phyloP scores from a whole-genome alignment of 768 basidiomycete genomes.

The Tricholoma sp. region DNA sequence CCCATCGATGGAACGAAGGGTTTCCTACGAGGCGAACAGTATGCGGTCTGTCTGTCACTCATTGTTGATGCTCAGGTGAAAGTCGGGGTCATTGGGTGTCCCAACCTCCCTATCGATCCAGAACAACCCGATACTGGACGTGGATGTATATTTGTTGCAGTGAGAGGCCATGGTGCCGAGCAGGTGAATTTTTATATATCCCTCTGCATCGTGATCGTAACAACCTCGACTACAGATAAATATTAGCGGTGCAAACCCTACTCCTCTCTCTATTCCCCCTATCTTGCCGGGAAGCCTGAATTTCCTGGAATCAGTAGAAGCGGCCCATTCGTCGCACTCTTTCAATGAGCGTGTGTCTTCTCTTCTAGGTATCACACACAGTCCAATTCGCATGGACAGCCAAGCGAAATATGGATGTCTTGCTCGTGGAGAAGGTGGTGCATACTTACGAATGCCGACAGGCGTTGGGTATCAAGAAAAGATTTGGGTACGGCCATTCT shows the following conservation, averaged over 20 bases:
- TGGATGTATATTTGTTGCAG: constrained; percentile 83
- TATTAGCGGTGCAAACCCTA: constrained; percentile 44
- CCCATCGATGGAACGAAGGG: constrained; percentile 94
- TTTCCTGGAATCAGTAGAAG: constrained; percentile 91
- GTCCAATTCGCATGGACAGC: constrained; percentile 85
- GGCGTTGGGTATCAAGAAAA: constrained; percentile 82
- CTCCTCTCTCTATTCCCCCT: constrained; percentile 48
- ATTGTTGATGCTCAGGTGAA: constrained; percentile 74
- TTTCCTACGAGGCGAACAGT: constrained; percentile 88
- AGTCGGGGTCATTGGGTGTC: constrained; percentile 87
- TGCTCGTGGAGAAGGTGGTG: constrained; percentile 78
- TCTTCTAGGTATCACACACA: constrained; percentile 57
- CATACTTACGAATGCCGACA: constrained; percentile 77
- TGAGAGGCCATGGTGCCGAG: constrained; percentile 80
- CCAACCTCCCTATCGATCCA: constrained; percentile 70
- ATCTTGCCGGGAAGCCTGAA: constrained; percentile 44
- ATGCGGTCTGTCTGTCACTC: constrained; percentile 86
- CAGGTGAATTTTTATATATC: constrained; percentile 39
- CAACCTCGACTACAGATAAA: constrained; percentile 35
- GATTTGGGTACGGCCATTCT: constrained; percentile 70
- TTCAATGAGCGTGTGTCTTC: constrained; percentile 73
- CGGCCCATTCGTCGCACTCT: constrained; percentile 85
- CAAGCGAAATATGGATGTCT: constrained; percentile 94
- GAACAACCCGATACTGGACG: constrained; percentile 49
- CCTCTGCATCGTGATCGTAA: neutral